phyloP scores from a whole-genome alignment of 139 green algal genomes.

The Pseudopediastrum boryanum region DNA sequence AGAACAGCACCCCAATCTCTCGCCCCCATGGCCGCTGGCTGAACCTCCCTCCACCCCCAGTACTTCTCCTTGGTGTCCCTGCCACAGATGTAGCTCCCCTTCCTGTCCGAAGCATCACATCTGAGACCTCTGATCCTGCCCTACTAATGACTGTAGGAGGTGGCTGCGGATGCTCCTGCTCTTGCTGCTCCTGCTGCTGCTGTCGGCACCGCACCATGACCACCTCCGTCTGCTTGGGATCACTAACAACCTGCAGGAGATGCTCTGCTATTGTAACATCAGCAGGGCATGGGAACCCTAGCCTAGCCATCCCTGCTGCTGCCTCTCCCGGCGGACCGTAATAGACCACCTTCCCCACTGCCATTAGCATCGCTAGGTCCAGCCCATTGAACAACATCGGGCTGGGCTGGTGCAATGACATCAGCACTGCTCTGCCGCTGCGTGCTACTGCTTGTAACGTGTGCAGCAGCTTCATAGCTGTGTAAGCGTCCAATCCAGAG shows the following conservation, averaged over 20 bases:
- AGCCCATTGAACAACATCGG: constrained; percentile 70
- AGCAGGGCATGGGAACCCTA: constrained; percentile 37
- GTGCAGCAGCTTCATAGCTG: constrained; percentile 63
- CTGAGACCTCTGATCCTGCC: no score
- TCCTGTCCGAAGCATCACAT: no score
- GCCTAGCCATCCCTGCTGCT: constrained; percentile 39
- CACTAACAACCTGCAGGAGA: constrained; percentile 49
- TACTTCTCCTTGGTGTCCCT: no score
- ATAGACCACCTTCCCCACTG: constrained; percentile 62
- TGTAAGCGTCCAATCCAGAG: constrained; percentile 75
- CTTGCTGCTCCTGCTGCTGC: constrained; percentile 4
- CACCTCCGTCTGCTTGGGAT: constrained; percentile 1
- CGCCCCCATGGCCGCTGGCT: constrained; percentile 27
- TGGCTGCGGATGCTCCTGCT: no score
- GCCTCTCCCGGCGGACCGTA: constrained; percentile 42
- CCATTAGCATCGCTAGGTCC: constrained; percentile 69
- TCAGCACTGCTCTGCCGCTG: constrained; percentile 66
- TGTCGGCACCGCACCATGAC: neutral
- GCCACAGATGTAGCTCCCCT: no score
- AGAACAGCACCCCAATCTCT: constrained; percentile 72
- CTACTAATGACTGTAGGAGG: no score
- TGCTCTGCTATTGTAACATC: constrained; percentile 52
- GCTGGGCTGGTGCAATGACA: constrained; percentile 82
- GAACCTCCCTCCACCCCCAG: no score
- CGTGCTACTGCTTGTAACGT: constrained; percentile 36